Evolutionary conservation across 2,329 filamentous ascomycete genomes (phyloP).

Genomic region (Nigrograna mackinnonii): DNA sequence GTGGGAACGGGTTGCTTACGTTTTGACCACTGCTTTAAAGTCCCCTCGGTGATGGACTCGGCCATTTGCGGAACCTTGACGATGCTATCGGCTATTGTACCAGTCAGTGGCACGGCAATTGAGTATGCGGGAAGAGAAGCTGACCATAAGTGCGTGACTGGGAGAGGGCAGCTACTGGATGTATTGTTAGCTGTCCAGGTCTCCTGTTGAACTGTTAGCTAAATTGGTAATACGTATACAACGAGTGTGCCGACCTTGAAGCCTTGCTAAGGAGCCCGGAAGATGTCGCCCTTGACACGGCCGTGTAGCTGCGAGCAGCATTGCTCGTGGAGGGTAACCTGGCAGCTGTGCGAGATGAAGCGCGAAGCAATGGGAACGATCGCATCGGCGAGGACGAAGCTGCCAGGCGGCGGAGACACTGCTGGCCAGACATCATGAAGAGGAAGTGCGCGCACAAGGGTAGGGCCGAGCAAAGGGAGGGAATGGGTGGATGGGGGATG

Average conservation of each 20-base stretch:
- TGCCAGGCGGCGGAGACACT: constrained; percentile 42
- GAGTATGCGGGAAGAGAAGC: background rate
- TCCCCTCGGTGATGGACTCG: constrained; percentile 97
- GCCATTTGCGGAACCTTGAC: constrained; percentile 98
- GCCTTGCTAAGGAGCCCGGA: constrained; percentile 34
- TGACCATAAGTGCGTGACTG: constrained; percentile 41
- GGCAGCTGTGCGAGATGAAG: constrained; percentile 24
- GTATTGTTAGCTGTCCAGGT: constrained; percentile 28
- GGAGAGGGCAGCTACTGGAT: constrained; percentile 28
- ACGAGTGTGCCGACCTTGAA: constrained; percentile 28
- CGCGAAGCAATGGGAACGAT: constrained; percentile 32
- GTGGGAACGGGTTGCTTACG: too few species aligned
- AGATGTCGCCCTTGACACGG: constrained; percentile 34
- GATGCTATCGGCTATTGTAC: constrained; percentile 68
- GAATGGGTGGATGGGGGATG: constrained; percentile 10
- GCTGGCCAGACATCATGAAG: constrained; percentile 38
- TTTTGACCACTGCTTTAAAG: constrained; percentile 93
- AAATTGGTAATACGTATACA: too few species aligned
- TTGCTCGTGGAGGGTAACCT: constrained; percentile 19
- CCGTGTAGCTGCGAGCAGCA: constrained; percentile 36
- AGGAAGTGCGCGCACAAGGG: background rate
- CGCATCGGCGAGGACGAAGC: constrained; percentile 27
- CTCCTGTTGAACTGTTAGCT: constrained; percentile 27
- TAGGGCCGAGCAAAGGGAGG: constrained; percentile 6
- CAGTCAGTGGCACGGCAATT: constrained; percentile 6